These are phyloP conservation scores for Carex pumila DNA, from an alignment of 176 grass and related monocot species.

Conservation along the genomic window DNA sequence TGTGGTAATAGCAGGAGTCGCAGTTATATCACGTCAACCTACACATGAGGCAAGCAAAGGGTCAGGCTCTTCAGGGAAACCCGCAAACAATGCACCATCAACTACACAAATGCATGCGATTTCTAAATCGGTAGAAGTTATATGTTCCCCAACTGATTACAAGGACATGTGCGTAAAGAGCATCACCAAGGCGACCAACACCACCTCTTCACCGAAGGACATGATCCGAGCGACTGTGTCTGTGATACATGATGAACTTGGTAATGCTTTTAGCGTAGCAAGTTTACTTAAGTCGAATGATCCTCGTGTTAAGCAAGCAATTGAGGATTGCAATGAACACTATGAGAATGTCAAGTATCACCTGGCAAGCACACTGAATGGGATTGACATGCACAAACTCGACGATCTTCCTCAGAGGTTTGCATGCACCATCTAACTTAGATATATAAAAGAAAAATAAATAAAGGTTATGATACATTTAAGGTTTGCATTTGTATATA, in stretches of 20 bases:
- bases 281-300: slow-evolving; percentile 49
- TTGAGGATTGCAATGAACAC: slow-evolving; percentile 65
- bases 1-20: slow-evolving; percentile 31
- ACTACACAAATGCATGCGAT: not conserved
- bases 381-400: slow-evolving; percentile 28
- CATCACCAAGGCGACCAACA: slow-evolving; percentile 43
- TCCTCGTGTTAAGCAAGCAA: slow-evolving; percentile 39
- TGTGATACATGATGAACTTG: slow-evolving; percentile 42
- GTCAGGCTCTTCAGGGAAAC: not conserved
- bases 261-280: slow-evolving; percentile 44
- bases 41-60: not conserved
- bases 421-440: not conserved
- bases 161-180: slow-evolving; percentile 41
- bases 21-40: slow-evolving; percentile 22
- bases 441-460: not conserved
- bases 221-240: slow-evolving; percentile 36
- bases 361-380: slow-evolving; percentile 33
- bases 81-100: not conserved
- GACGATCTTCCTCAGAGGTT: slow-evolving; percentile 30
- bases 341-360: slow-evolving; percentile 38
- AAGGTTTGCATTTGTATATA: not conserved
- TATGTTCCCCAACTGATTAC: slow-evolving; percentile 61
- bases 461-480: not conserved
- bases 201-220: slow-evolving; percentile 46
- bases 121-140: slow-evolving; percentile 37